phyloP scores from a whole-genome alignment of 805 yeast genomes.

The Candida insectorum region DNA sequence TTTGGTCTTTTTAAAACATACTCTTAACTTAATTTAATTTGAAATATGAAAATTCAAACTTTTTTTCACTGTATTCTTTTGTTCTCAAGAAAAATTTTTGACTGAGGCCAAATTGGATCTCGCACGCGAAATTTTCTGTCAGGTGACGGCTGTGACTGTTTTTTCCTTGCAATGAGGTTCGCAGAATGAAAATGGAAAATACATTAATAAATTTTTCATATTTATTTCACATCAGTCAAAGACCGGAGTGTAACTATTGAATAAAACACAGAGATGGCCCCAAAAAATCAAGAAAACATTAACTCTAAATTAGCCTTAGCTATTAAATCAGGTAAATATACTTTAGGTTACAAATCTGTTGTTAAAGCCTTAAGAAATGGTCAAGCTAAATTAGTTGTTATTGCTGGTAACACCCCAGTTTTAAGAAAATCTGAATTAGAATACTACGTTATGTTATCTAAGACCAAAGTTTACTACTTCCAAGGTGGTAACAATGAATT shows the following conservation, averaged over 20 bases:
- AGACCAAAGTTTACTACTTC: constrained; percentile 97
- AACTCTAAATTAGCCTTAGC: constrained; percentile 98
- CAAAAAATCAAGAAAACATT: constrained; percentile 93
- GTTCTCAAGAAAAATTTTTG: constrained; percentile 4
- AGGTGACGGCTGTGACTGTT: constrained; percentile 11
- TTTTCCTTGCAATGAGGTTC: constrained; percentile 2
- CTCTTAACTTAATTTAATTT: constrained; percentile 6
- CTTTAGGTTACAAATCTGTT: constrained; percentile 99
- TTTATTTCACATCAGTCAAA: constrained; percentile 16
- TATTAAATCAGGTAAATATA: constrained; percentile 98
- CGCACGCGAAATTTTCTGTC: constrained; percentile 2
- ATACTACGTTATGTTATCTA: constrained; percentile 99
- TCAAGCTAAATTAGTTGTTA: constrained; percentile 96
- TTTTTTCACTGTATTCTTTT: constrained; percentile 6
- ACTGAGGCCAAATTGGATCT: background rate
- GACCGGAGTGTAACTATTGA: constrained; percentile 90
- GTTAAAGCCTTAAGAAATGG: constrained; percentile 98
- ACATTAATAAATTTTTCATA: constrained; percentile 4
- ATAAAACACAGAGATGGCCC: constrained; percentile 98
- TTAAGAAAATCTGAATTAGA: constrained; percentile 99
- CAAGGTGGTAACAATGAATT: constrained; percentile 99
- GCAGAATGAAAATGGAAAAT: constrained; percentile 1
- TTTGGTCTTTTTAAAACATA: constrained; percentile 6
- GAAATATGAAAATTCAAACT: constrained; percentile 10
- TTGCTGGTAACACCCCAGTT: constrained; percentile 99